phyloP scores from a whole-genome alignment of 768 basidiomycete genomes.

The Steccherinum ochraceum region DNA sequence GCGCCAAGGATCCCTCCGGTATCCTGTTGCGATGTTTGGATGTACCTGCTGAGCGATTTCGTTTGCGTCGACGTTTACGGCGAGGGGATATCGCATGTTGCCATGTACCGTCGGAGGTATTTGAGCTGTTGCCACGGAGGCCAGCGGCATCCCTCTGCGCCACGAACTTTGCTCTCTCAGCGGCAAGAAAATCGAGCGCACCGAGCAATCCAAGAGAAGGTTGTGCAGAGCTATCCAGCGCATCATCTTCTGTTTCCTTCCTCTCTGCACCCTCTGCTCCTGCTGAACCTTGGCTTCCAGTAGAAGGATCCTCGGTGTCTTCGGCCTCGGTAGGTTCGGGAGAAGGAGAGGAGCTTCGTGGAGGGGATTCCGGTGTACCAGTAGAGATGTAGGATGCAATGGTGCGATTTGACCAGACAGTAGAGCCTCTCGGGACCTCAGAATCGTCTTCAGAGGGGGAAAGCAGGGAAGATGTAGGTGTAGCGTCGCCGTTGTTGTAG shows the following conservation, averaged over 20 bases:
- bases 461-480: slow-evolving; percentile 20
- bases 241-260: slow-evolving; percentile 16
- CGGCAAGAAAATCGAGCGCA: slow-evolving; percentile 63
- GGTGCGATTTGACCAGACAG: slow-evolving; percentile 57
- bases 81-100: slow-evolving; percentile 34
- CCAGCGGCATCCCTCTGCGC: slow-evolving; percentile 11
- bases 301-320: slow-evolving; percentile 7
- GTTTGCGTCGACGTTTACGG: slow-evolving; percentile 29
- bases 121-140: slow-evolving; percentile 20
- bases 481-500: slow-evolving; percentile 11
- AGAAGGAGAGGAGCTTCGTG: slow-evolving; percentile 9
- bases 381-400: slow-evolving; percentile 51
- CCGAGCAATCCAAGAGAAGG: slow-evolving; percentile 74
- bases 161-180: slow-evolving; percentile 25
- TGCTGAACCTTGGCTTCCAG: slow-evolving; percentile 9
- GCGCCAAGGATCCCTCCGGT: not conserved
- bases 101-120: slow-evolving; percentile 31
- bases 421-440: slow-evolving; percentile 37
- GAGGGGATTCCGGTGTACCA: slow-evolving; percentile 20
- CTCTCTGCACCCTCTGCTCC: slow-evolving; percentile 18
- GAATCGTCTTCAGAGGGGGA: slow-evolving; percentile 35
- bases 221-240: slow-evolving; percentile 29
- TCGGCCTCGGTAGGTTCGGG: slow-evolving; percentile 17
- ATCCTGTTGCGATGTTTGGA: slow-evolving; percentile 8
- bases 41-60: slow-evolving; percentile 18